These are phyloP conservation scores for Yamadazyma triangularis DNA, from an alignment of 1,139 yeast species.

Conservation along the genomic window DNA sequence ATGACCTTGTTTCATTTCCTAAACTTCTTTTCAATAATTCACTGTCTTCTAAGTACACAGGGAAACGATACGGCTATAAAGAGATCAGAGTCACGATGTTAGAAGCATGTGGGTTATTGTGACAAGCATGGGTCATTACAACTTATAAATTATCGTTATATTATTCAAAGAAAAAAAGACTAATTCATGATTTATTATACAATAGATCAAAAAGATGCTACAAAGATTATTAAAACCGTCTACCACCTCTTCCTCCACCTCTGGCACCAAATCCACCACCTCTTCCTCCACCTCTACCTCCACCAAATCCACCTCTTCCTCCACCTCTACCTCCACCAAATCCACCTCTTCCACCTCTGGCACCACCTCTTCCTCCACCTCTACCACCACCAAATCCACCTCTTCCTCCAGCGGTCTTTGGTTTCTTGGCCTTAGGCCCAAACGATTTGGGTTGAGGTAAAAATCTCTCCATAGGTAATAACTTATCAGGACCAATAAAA, in stretches of 20 bases:
- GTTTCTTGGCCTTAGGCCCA: conserved; percentile 77
- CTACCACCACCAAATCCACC: conserved; percentile 24
- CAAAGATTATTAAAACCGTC: neutral
- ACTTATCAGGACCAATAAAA: conserved; percentile 90
- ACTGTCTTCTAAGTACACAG: conserved; percentile 16
- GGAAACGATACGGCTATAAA: conserved; percentile 27
- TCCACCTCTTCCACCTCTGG: conserved; percentile 38
- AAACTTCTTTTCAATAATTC: conserved; percentile 33
- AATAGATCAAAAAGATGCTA: neutral
- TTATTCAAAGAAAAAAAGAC: neutral
- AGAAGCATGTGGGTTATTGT: conserved; percentile 26
- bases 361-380: conserved; percentile 43
- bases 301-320: conserved; percentile 25
- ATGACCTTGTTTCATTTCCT: conserved; percentile 25
- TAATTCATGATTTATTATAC: neutral
- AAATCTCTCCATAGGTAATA: conserved; percentile 92
- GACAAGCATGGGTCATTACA: conserved; percentile 4
- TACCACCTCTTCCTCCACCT: conserved; percentile 35
- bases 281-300: conserved; percentile 30
- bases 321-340: conserved; percentile 19
- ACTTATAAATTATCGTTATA: neutral
- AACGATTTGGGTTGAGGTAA: conserved; percentile 82
- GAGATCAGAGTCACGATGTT: conserved; percentile 32
- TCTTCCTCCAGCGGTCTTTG: conserved; percentile 46
- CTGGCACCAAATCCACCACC: conserved; percentile 42